These are phyloP conservation scores for Quercus parvula DNA, from an alignment of 306 rosid species.

Conservation along the genomic window DNA sequence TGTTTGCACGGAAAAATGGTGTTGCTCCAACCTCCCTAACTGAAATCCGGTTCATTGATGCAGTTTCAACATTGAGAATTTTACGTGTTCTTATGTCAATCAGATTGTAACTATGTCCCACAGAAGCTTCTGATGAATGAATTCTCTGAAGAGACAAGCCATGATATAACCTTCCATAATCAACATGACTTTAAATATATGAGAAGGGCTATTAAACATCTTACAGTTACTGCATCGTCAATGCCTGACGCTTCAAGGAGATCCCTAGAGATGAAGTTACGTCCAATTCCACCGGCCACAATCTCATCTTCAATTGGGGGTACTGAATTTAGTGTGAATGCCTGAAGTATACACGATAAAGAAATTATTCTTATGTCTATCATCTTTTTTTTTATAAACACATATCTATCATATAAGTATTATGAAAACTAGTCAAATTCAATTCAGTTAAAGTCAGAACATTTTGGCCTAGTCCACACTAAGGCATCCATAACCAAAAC, in stretches of 20 bases:
- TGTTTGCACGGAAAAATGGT: conserved; percentile 77
- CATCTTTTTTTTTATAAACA: not conserved
- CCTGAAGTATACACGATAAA: conserved; percentile 31
- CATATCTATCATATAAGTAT: not conserved
- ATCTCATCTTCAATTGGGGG: conserved; percentile 65
- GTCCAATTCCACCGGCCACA: conserved; percentile 67
- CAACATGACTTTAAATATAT: not conserved
- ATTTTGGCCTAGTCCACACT: not conserved
- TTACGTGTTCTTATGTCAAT: conserved; percentile 54
- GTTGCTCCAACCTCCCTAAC: conserved; percentile 49
- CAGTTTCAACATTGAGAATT: conserved; percentile 73
- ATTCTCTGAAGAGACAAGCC: conserved; percentile 54
- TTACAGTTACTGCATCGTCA: conserved; percentile 59
- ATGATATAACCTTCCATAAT: conserved; percentile 4
- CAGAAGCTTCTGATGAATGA: conserved; percentile 50
- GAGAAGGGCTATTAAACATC: conserved; percentile 13
- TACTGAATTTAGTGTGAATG: conserved; percentile 73
- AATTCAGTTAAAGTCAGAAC: not conserved
- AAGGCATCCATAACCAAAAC: no score
- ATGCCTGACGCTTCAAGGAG: conserved; percentile 79
- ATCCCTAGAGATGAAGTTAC: conserved; percentile 74
- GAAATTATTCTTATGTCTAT: not conserved
- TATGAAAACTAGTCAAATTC: not conserved
- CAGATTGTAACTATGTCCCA: conserved; percentile 65
- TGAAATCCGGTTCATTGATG: conserved; percentile 62